Conservation (phyloP, 768 basidiomycete species). For the Austroboletus festivus region DNA sequence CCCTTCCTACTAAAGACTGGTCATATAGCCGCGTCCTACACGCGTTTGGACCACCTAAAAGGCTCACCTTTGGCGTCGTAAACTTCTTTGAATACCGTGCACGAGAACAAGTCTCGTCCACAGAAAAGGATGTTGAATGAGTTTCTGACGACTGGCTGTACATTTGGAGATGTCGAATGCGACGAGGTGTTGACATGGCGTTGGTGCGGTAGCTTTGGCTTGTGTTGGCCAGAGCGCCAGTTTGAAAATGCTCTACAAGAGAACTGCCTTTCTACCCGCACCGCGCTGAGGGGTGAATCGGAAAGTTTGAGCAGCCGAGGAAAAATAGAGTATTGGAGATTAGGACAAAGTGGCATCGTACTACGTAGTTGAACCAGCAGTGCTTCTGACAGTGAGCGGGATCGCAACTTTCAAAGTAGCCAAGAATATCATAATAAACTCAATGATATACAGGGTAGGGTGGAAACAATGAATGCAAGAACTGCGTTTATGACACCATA, state of each 20-base stretch:
- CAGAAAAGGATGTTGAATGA: slow-evolving; percentile 80
- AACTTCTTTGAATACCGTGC: slow-evolving; percentile 62
- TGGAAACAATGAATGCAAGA: slow-evolving; percentile 4
- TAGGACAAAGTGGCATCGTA: too few relatives aligned
- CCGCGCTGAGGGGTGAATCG: not conserved
- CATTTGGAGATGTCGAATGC: not conserved
- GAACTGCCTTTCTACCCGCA: not conserved
- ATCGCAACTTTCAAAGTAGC: too few relatives aligned
- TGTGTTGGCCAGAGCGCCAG: not conserved
- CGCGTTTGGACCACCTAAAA: not conserved
- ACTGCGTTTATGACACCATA: slow-evolving; percentile 15
- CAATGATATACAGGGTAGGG: slow-evolving; percentile 8
- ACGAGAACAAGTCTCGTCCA: slow-evolving; percentile 88
- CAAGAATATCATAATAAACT: slow-evolving; percentile 13
- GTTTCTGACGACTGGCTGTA: slow-evolving; percentile 12
- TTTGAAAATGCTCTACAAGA: not conserved
- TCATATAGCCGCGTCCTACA: not conserved
- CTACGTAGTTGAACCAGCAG: too few relatives aligned
- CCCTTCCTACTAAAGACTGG: not conserved
- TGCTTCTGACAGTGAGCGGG: too few relatives aligned
- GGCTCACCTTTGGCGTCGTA: slow-evolving; percentile 56
- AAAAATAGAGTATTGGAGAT: too few relatives aligned
- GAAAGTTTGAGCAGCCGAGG: not conserved
- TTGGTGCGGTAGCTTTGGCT: not conserved
- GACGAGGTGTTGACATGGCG: too few relatives aligned